Evolutionary conservation across 192 early-diverging fungal genomes (phyloP).

Genomic region (Kappamyces sp.): DNA sequence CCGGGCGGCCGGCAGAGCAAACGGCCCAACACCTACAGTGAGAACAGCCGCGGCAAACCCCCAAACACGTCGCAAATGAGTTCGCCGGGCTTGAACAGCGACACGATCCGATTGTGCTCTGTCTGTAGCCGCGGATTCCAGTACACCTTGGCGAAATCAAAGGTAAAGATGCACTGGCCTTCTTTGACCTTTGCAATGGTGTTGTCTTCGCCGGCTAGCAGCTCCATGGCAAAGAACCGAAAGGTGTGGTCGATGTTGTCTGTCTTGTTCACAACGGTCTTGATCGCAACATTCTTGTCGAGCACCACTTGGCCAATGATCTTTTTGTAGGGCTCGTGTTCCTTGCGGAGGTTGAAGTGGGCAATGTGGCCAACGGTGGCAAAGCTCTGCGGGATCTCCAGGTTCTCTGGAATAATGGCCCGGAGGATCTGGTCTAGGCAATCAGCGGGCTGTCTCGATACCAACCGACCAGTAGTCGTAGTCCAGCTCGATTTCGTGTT

Average conservation of each 20-base stretch:
- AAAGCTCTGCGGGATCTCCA: conserved; percentile 75
- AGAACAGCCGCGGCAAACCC: conserved; percentile 33
- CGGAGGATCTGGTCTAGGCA: conserved; percentile 76
- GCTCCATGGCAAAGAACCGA: conserved; percentile 95
- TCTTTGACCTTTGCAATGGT: conserved; percentile 88
- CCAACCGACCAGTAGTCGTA: conserved; percentile 90
- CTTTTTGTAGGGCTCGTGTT: conserved; percentile 81
- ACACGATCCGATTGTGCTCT: conserved; percentile 90
- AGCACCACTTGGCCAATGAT: conserved; percentile 93
- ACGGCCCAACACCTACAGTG: conserved; percentile 70
- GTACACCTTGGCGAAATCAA: conserved; percentile 97
- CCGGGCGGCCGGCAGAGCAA: conserved; percentile 88
- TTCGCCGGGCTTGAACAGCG: conserved; percentile 61
- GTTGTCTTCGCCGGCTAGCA: conserved; percentile 83
- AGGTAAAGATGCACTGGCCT: conserved; percentile 80
- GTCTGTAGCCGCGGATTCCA: conserved; percentile 97
- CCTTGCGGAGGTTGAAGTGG: conserved; percentile 92
- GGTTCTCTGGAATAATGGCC: conserved; percentile 76
- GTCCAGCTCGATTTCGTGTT: conserved; percentile 53
- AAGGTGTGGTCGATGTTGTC: conserved; percentile 93
- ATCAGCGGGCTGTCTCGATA: conserved; percentile 18
- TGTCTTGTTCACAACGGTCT: conserved; percentile 94
- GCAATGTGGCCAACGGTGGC: conserved; percentile 77
- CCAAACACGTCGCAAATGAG: conserved; percentile 93
- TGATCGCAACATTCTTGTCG: conserved; percentile 86